Evolutionary conservation across 2,329 filamentous ascomycete species (phyloP), one percentile per base, ranked within the genome.

Genomic region (Colletotrichum tamarilloi): DNA sequence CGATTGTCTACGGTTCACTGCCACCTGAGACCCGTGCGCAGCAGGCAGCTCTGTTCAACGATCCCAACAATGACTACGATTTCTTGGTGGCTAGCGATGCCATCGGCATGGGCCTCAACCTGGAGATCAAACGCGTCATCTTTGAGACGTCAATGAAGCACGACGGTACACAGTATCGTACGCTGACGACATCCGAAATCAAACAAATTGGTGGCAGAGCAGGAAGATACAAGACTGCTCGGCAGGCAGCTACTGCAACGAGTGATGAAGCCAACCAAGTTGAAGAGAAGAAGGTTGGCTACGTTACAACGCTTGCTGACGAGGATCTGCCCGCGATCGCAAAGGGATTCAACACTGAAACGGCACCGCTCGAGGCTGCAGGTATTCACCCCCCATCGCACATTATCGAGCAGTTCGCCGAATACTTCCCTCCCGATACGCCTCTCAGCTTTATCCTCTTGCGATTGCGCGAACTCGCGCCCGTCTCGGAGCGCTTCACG

Each of bases 131-230:
- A 80, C 93, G 97, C 30, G 90, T 99, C 74, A 90, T 99, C 67
- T 97, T 99, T 76, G 94, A 98, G 78, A 88, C 92, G 0, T 88
- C 92, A 2, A 84, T 87, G 73, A 99, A 98, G 81, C 92, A 88
- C 76, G 89, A 95, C 74, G 93, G 93, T 1, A 79, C 76, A 1
- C 83, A 85, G 5, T 86, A 88, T 35, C 85, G 90, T 19, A 83
- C 86, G 4, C 86, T 99, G 28, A 85, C 88, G 0, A 87, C 93
- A 3, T 92, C 95, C 0, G 94, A 98, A 76, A 88, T 98, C 78
- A 98, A 98, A 82, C 97, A 99, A 80, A 99, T 99, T 78, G 97
- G 92, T 62, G 97, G 97, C 22, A 92, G 97, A 76, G 97, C 97
- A 14, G 97, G 97, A 32, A 92, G 97, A 58, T 99, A 92, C 82